Evolutionary conservation across 106 monocot genomes (phyloP), one percentile per base, ranked within the genome.

Genomic region (Hemerocallis citrina): DNA sequence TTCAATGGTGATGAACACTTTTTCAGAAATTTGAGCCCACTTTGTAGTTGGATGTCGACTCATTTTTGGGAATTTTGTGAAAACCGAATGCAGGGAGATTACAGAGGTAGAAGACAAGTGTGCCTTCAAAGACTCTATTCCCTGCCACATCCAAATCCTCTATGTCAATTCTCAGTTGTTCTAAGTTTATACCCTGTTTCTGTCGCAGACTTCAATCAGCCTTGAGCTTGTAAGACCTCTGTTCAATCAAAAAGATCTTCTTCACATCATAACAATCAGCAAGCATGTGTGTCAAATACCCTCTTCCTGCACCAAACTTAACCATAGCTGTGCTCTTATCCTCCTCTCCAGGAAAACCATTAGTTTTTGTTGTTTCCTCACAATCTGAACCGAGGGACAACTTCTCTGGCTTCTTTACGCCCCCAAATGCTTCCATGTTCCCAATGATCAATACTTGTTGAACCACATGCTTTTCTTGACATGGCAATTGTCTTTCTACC

Each of bases 301-400:
- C 96, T 63, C 96, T 81, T 59, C 96, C 96, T 23, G 96, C 96
- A 43, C 96, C 96, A 73, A 98, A 98, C 63, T 98, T 91, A 19
- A 98, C 69, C 28, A 88, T 79, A 4, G 87, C 96, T 6, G 71
- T 61, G 12, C 37, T 49, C 21, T 59, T 25, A 24, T 17, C 34
- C 38, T 67, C 46, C 24, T 63, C 41, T 22, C 48, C 25, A 57
- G 22, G 54, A 50, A 66, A 34, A 19, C 41, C 52, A 57, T 42
- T 46, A 5, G 9, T 20, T 16, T 29, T 33, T 7, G 10, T 40
- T 6, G 7, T 32, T 47, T 61, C 59, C 24, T 54, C 47, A 59
- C 15, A 22, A 7, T 1, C 19, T n/a, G 7, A 2, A 17, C 38
- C 22, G 22, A 27, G 13, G 0, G 24, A 12, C 2, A 57, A 56